Conservation (phyloP, 106 monocot species). For the Phalaenopsis equestris region DNA sequence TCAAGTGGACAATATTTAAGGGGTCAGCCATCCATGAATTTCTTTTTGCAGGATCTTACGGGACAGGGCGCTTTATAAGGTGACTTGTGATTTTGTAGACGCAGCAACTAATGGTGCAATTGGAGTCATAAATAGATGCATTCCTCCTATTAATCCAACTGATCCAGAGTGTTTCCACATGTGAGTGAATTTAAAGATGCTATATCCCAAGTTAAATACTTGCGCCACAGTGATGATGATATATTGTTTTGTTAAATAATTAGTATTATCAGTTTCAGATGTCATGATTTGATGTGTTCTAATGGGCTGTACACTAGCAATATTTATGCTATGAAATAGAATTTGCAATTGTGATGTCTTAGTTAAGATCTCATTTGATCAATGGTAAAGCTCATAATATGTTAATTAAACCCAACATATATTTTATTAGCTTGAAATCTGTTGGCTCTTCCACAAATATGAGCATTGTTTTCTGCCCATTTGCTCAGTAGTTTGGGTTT, state of each 20-base stretch:
- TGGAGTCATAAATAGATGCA: slow-evolving; percentile 91
- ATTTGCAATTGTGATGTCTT: not conserved
- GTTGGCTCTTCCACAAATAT: not conserved
- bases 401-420: not conserved
- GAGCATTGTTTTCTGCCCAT: not conserved
- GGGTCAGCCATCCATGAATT: not conserved
- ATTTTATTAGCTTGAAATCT: not conserved
- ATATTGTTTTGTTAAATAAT: not conserved
- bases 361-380: not conserved
- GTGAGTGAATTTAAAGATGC: slow-evolving; percentile 36
- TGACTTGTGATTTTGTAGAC: slow-evolving; percentile 96
- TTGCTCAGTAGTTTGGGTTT: not conserved
- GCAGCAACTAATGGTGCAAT: slow-evolving; percentile 88
- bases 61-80: slow-evolving; percentile 93
- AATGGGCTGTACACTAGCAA: not conserved
- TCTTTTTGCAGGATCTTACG: slow-evolving; percentile 70
- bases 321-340: not conserved
- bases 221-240: not conserved
- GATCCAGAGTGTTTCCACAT: slow-evolving; percentile 99
- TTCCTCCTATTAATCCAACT: slow-evolving; percentile 96
- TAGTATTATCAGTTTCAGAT: not conserved
- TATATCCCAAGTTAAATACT: not conserved
- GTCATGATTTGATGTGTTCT: not conserved
- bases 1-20: not conserved
- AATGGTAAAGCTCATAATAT: not conserved